Evolutionary conservation across 2,329 filamentous ascomycete genomes (phyloP).

Genomic region (Drechslera avenae): DNA sequence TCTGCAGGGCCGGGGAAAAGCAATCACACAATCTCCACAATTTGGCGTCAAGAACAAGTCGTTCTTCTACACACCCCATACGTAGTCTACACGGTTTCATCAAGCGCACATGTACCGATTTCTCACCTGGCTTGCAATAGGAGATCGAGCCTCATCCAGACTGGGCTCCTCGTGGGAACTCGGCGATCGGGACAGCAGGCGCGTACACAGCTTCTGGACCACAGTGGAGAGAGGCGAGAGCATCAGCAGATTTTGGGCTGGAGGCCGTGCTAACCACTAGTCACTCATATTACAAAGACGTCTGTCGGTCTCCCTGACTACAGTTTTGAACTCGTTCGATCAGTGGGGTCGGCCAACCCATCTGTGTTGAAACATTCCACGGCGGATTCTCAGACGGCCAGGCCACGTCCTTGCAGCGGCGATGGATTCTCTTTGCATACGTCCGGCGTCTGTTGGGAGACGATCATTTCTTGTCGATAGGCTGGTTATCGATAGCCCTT

Average conservation of each 20-base stretch:
- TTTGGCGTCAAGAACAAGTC: no score
- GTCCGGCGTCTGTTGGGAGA: conserved; percentile 16
- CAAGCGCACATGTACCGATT: not conserved
- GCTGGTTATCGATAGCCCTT: conserved; percentile 24
- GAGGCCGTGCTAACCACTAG: conserved; percentile 2
- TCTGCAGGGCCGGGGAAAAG: no score
- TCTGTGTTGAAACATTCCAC: conserved; percentile 9
- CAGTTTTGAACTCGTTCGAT: not conserved
- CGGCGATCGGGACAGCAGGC: not conserved
- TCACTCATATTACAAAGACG: conserved; percentile 3
- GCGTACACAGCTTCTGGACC: conserved; percentile 2
- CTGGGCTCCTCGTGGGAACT: not conserved
- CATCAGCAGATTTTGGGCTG: conserved; percentile 1
- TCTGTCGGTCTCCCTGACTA: not conserved
- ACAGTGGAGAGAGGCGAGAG: not conserved
- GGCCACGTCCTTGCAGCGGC: not conserved
- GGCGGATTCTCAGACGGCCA: conserved; percentile 2
- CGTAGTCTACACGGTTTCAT: not conserved
- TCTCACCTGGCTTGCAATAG: not conserved
- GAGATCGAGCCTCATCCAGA: not conserved
- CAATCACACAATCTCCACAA: no score
- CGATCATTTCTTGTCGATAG: conserved; percentile 13
- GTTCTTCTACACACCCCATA: no score
- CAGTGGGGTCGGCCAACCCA: not conserved
- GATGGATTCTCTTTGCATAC: conserved; percentile 7